Conservation (phyloP, 805 yeast species). For the Wickerhamomyces rabaulensis region DNA sequence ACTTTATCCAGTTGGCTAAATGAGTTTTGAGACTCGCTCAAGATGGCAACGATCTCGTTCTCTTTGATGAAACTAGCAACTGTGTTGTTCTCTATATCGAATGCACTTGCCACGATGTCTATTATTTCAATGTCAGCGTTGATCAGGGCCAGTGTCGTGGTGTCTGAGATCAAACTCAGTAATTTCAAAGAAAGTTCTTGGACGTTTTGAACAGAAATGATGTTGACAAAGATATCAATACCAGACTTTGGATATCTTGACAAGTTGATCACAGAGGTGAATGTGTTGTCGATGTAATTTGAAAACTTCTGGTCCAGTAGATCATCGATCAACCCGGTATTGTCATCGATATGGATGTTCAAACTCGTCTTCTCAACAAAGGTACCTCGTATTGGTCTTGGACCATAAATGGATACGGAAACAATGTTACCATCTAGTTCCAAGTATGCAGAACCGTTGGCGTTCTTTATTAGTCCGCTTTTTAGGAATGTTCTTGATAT, state of each 20-base stretch:
- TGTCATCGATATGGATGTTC: constrained; percentile 43
- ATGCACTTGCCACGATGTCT: constrained; percentile 71
- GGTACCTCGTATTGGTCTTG: constrained; percentile 76
- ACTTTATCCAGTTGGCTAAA: constrained; percentile 3
- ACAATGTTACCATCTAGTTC: constrained; percentile 49
- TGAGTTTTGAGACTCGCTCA: constrained; percentile 36
- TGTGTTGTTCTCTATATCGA: constrained; percentile 34
- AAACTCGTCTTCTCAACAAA: constrained; percentile 63
- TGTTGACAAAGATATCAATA: constrained; percentile 68
- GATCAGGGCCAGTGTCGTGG: constrained; percentile 65
- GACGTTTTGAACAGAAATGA: constrained; percentile 42
- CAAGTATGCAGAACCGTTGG: constrained; percentile 78
- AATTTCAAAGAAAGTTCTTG: constrained; percentile 27
- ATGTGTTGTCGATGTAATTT: constrained; percentile 32
- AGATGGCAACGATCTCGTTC: constrained; percentile 56
- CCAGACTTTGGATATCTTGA: constrained; percentile 86
- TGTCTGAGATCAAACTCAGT: constrained; percentile 34
- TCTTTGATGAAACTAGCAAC: constrained; percentile 49
- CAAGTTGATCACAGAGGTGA: constrained; percentile 36
- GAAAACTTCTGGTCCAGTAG: constrained; percentile 42
- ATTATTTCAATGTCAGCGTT: constrained; percentile 80
- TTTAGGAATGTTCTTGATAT: constrained; percentile 43
- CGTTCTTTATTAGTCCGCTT: constrained; percentile 61
- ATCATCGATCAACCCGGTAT: constrained; percentile 21
- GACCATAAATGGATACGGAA: constrained; percentile 77